Evolutionary conservation across 805 yeast genomes (phyloP), one percentile per base, ranked within the genome.

Genomic region (Tetrapisispora iriomotensis): DNA sequence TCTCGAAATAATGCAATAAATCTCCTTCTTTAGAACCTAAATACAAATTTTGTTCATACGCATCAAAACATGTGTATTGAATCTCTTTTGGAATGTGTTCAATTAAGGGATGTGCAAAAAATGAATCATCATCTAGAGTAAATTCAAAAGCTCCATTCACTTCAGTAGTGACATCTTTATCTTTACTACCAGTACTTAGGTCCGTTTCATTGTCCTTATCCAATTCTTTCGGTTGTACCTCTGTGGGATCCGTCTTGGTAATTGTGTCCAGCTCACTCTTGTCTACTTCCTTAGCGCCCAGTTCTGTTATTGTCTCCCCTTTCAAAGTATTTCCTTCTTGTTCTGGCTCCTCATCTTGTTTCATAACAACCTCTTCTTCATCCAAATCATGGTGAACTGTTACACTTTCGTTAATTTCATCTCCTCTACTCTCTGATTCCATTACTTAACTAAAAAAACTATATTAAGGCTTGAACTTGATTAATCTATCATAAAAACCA

Each of bases 1-100:
- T 50, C 34, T 60, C 64, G 39, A 54, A 58, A 34, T 57, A 60
- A 36, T 60, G 64, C 32, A 60, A 29, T 13, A 60, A 43, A 21
- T 56, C 61, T 19, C 64, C 64, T 3, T 46, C 42, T 1, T 40
- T 36, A 2, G 62, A 54, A 2, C 63, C 64, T 9, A 60, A 37
- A 38, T 57, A 60, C 14, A 60, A 43, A 39, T 60, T 56, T 17
- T 56, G 47, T 7, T 56, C 60, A 35, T 50, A 53, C 5, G 59
- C 49, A 32, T 55, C 60, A 31, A 50, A 47, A 14, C 49, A 41
- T 12, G 56, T 47, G 34, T 50, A 54, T 6, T 42, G 41, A n/a
- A 53, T 33, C 20, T 53, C 53, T 8, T 34, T 20, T 2, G 62
- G 61, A 9, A 60, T 36, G 21, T 45, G 42, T 25, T 47, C 43